These are phyloP conservation scores for Fistulinella staudtii DNA, from an alignment of 1,284 basidiomycete species.

Conservation along the genomic window DNA sequence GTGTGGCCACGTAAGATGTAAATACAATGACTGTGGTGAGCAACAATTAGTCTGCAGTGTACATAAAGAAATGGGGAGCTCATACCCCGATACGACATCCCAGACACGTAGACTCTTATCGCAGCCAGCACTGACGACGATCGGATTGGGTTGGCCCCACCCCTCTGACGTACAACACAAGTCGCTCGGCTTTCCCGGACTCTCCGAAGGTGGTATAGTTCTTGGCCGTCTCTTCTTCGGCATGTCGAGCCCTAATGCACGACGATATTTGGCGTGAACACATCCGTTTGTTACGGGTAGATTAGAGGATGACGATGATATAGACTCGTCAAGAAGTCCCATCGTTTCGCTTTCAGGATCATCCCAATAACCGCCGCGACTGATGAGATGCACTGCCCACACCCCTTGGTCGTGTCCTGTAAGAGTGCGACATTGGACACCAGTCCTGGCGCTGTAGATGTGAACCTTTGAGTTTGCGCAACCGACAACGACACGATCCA, in stretches of 20 bases:
- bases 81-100: conserved; percentile 83
- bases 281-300: conserved; percentile 21
- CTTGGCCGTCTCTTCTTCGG: conserved; percentile 15
- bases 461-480: conserved; percentile 88
- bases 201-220: conserved; percentile 6
- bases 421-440: conserved; percentile 74
- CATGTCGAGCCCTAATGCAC: conserved; percentile 27
- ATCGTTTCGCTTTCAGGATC: conserved; percentile 22
- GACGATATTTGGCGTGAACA: conserved; percentile 27
- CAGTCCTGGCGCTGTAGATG: conserved; percentile 81
- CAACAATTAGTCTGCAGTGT: conserved; percentile 2
- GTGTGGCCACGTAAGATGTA: conserved; percentile 83
- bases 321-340: conserved; percentile 4
- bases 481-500: conserved; percentile 85
- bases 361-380: conserved; percentile 41
- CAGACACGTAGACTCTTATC: conserved; percentile 89
- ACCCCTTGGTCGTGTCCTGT: conserved; percentile 87
- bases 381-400: conserved; percentile 85
- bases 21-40: conserved; percentile 59
- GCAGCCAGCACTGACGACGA: conserved; percentile 91
- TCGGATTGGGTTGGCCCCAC: conserved; percentile 58
- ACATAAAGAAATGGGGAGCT: not conserved
- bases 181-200: conserved; percentile 46
- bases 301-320: not conserved
- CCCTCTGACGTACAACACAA: conserved; percentile 59